Conservation (phyloP, 148 eudicot species). For the Chenopodium album region DNA sequence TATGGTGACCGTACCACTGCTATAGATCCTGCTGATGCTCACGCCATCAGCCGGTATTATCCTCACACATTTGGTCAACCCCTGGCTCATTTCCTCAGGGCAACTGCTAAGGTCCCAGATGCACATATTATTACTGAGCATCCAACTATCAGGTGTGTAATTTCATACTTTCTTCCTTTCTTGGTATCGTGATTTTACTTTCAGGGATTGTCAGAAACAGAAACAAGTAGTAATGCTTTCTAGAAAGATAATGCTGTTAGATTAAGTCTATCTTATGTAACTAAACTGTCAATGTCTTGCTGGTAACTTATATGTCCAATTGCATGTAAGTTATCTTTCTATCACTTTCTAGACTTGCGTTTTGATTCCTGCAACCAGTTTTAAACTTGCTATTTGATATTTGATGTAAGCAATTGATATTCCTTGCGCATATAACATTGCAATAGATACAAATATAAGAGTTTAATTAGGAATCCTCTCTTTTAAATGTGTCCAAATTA, state of each 20-base stretch:
- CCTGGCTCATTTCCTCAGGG: slow-evolving; percentile 88
- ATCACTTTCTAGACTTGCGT: neutral
- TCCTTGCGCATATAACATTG: neutral
- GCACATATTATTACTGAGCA: slow-evolving; percentile 86
- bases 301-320: neutral
- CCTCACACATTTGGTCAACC: slow-evolving; percentile 95
- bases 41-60: slow-evolving; percentile 66
- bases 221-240: neutral
- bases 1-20: slow-evolving; percentile 76
- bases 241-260: neutral
- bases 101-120: slow-evolving; percentile 79
- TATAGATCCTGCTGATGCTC: slow-evolving; percentile 70
- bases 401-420: neutral
- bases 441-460: neutral
- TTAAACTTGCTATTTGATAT: neutral
- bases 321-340: neutral
- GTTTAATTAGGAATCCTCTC: neutral
- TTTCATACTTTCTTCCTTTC: neutral
- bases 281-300: neutral
- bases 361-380: neutral
- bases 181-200: neutral
- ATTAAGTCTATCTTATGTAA: neutral
- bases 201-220: too few relatives aligned
- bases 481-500: neutral
- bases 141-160: slow-evolving; percentile 70